phyloP scores from a whole-genome alignment of 2,329 filamentous ascomycete genomes.

The Thelonectria blattea region DNA sequence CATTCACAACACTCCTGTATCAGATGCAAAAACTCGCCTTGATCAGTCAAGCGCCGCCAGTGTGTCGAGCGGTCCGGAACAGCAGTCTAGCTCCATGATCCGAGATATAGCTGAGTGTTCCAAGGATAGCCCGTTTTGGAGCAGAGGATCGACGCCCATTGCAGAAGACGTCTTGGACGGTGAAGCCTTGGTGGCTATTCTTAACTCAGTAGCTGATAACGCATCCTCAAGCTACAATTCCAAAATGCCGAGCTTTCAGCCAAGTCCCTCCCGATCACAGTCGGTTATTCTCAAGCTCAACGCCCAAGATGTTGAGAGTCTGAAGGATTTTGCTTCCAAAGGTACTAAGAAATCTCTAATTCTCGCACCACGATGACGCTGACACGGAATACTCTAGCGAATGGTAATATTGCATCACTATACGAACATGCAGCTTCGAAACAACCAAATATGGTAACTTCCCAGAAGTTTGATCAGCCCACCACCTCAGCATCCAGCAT shows the following conservation, averaged over 20 bases:
- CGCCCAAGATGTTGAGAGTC: conserved; percentile 42
- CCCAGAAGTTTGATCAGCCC: conserved; percentile 29
- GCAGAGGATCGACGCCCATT: background rate
- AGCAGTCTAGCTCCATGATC: background rate
- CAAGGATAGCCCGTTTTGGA: background rate
- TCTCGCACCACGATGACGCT: background rate
- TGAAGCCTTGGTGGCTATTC: conserved; percentile 19
- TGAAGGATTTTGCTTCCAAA: conserved; percentile 45
- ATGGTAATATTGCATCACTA: conserved; percentile 28
- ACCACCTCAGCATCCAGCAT: background rate
- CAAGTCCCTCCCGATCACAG: conserved; percentile 40
- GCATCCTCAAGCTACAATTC: conserved; percentile 45
- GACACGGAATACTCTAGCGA: conserved; percentile 26
- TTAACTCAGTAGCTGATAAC: conserved; percentile 30
- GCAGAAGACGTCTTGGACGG: conserved; percentile 16
- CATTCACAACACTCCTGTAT: background rate
- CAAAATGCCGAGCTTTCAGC: conserved; percentile 41
- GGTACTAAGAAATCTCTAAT: conserved; percentile 36
- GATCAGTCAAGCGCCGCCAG: background rate
- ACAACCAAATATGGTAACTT: conserved; percentile 34
- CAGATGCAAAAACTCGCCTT: background rate
- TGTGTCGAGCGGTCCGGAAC: background rate
- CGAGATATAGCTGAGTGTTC: background rate
- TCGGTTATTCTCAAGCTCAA: conserved; percentile 39
- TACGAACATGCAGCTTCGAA: conserved; percentile 30